phyloP scores from a whole-genome alignment of 2,329 filamentous ascomycete genomes.

The Sordariomycetes sp. region DNA sequence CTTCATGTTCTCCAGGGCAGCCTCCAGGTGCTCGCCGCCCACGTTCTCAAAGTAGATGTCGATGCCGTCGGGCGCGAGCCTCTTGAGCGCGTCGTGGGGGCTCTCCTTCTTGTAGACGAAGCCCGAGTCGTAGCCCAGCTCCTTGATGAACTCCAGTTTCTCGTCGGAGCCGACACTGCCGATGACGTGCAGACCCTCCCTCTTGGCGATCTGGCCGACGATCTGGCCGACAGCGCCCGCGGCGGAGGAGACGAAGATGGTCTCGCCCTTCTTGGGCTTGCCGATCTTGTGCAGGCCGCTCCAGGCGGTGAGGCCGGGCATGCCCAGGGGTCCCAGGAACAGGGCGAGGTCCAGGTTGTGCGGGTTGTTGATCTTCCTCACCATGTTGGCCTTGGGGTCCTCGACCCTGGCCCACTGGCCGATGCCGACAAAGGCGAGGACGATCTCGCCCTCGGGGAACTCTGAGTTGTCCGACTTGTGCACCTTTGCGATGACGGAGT shows the following conservation, averaged over 20 bases:
- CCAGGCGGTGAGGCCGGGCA: conserved; percentile 59
- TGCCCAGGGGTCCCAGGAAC: conserved; percentile 62
- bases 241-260: conserved; percentile 73
- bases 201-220: conserved; percentile 77
- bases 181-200: conserved; percentile 69
- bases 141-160: conserved; percentile 59
- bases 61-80: conserved; percentile 67
- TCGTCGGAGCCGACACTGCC: conserved; percentile 72
- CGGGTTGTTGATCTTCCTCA: conserved; percentile 58
- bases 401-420: conserved; percentile 60
- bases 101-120: conserved; percentile 89
- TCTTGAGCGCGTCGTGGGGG: conserved; percentile 54
- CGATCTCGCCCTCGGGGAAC: conserved; percentile 59
- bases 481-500: conserved; percentile 56
- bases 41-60: conserved; percentile 57
- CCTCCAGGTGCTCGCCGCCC: conserved; percentile 42
- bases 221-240: conserved; percentile 76
- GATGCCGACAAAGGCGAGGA: conserved; percentile 47
- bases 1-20: conserved; percentile 40
- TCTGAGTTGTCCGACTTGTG: conserved; percentile 56
- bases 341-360: conserved; percentile 54
- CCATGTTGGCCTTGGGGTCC: conserved; percentile 26
- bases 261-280: conserved; percentile 56
- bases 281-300: conserved; percentile 59
- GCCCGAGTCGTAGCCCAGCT: conserved; percentile 47